phyloP scores from a whole-genome alignment of 2,329 filamentous ascomycete genomes.

The Penicillium rolfsii region DNA sequence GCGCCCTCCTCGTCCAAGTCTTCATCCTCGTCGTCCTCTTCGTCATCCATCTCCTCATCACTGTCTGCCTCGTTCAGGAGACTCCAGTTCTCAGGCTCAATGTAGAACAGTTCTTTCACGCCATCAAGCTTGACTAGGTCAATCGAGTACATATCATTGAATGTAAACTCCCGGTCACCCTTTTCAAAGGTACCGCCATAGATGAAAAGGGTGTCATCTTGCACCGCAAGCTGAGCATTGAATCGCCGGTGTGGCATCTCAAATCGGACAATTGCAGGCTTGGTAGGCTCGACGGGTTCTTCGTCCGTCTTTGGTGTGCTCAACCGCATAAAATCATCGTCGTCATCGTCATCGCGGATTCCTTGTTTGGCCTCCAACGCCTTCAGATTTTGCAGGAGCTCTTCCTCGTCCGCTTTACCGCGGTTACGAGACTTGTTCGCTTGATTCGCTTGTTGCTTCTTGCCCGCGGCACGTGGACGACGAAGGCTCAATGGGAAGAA shows the following conservation, averaged over 20 bases:
- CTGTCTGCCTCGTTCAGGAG: constrained; percentile 61
- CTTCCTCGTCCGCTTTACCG: constrained; percentile 87
- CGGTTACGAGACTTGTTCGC: constrained; percentile 62
- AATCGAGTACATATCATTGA: constrained; percentile 91
- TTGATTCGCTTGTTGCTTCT: constrained; percentile 56
- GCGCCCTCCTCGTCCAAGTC: constrained; percentile 50
- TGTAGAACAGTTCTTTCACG: constrained; percentile 85
- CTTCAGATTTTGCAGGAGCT: constrained; percentile 82
- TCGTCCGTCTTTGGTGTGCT: constrained; percentile 59
- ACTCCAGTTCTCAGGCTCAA: constrained; percentile 84
- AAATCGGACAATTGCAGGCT: constrained; percentile 67
- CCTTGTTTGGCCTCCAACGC: constrained; percentile 77
- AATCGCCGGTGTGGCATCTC: constrained; percentile 90
- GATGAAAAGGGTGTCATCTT: constrained; percentile 90
- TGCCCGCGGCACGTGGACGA: constrained; percentile 70
- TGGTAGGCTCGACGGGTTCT: constrained; percentile 54
- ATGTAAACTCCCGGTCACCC: constrained; percentile 91
- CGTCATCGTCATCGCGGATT: constrained; percentile 56
- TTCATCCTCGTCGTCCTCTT: constrained; percentile 46
- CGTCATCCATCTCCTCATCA: constrained; percentile 57
- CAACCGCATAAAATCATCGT: constrained; percentile 42
- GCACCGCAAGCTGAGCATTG: constrained; percentile 86
- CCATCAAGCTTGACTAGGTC: constrained; percentile 95
- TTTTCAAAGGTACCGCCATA: constrained; percentile 96
- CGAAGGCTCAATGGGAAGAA: constrained; percentile 84